Evolutionary conservation across 129 eudicot genomes (phyloP).

Genomic region (Saposhnikovia divaricata): DNA sequence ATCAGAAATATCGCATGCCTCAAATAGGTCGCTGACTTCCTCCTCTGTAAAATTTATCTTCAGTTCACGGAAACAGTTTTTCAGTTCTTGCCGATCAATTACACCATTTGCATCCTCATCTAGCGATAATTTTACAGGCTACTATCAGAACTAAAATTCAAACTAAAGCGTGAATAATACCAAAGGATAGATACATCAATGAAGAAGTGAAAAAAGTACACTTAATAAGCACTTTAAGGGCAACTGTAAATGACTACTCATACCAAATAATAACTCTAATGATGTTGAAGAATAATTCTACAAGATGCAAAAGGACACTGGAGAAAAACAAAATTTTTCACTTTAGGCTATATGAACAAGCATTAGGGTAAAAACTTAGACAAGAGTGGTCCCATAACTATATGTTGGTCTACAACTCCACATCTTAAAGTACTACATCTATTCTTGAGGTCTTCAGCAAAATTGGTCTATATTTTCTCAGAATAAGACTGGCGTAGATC

Average conservation of each 20-base stretch:
- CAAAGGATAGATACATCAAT: neutral
- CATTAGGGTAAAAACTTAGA: neutral
- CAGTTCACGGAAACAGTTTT: slow-evolving; percentile 57
- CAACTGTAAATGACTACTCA: neutral
- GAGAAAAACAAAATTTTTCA: neutral
- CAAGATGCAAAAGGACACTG: neutral
- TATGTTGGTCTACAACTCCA: neutral
- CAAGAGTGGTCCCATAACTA: neutral
- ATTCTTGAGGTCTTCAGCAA: neutral
- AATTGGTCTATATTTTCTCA: neutral
- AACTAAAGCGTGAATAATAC: neutral
- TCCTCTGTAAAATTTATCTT: slow-evolving; percentile 62
- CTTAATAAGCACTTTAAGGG: neutral
- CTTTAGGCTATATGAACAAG: neutral
- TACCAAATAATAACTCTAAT: neutral
- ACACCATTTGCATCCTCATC: slow-evolving; percentile 79
- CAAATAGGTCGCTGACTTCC: slow-evolving; percentile 65
- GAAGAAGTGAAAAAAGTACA: neutral
- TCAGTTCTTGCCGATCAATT: slow-evolving; percentile 80
- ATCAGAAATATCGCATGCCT: slow-evolving; percentile 68
- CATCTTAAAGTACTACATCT: neutral
- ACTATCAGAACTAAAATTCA: neutral
- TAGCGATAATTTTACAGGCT: slow-evolving; percentile 9
- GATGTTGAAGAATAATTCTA: neutral
- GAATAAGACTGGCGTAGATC: neutral